A percentile compares a stretch with the other conserved stretches of the same genome.
Conservation (phyloP, 2,329 filamentous ascomycete species). For the Byssothecium circinans region DNA sequence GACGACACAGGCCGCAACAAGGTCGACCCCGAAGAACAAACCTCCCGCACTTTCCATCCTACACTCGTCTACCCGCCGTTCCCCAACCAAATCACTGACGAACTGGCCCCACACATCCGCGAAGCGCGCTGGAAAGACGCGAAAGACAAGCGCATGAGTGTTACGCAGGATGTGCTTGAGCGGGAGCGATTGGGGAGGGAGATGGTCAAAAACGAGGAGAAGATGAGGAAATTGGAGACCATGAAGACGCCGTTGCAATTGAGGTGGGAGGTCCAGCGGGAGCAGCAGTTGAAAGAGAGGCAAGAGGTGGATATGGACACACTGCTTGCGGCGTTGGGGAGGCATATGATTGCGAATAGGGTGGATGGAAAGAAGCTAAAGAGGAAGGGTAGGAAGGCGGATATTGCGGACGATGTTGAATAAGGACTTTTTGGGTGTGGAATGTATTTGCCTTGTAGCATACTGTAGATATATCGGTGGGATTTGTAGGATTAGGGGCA, state of each 20-base stretch:
- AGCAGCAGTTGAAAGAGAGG: conserved; percentile 23
- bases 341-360: conserved; percentile 41
- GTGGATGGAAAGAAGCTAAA: conserved; percentile 19
- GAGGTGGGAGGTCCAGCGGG: conserved; percentile 34
- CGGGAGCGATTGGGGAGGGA: conserved; percentile 9
- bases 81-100: conserved; percentile 76
- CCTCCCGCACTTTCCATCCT: conserved; percentile 67
- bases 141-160: conserved; percentile 22
- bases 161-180: background rate
- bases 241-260: conserved; percentile 42
- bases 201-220: conserved; percentile 27
- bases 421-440: too few relatives aligned
- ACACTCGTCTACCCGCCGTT: conserved; percentile 76
- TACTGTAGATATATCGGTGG: conserved; percentile 31
- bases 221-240: conserved; percentile 17
- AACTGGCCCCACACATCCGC: conserved; percentile 69
- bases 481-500: too few relatives aligned
- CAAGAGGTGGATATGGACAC: conserved; percentile 34
- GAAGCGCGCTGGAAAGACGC: conserved; percentile 71
- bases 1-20: conserved; percentile 64
- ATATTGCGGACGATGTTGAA: conserved; percentile 1
- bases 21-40: conserved; percentile 1
- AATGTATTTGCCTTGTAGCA: conserved; percentile 14
- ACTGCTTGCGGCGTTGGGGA: conserved; percentile 46
- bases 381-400: conserved; percentile 5